Evolutionary conservation across 441 rosid genomes (phyloP).

Genomic region (Aleurites moluccanus): DNA sequence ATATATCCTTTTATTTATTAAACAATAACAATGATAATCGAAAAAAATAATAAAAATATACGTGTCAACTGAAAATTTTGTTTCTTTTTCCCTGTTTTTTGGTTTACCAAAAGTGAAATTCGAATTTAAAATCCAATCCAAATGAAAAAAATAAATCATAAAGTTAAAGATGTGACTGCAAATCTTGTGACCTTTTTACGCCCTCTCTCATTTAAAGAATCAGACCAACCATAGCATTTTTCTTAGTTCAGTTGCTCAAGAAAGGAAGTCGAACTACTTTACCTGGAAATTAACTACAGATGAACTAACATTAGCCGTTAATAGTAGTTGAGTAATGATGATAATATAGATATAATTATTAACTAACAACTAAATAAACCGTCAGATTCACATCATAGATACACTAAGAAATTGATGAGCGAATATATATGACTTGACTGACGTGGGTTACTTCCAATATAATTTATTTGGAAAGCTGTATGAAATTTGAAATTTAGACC

Average conservation of each 20-base stretch:
- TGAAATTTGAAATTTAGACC: too few relatives aligned
- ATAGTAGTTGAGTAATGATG: not conserved
- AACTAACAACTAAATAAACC: not conserved
- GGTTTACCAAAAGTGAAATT: too few relatives aligned
- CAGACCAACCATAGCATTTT: too few relatives aligned
- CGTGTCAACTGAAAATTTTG: too few relatives aligned
- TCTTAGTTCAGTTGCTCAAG: constrained; percentile 7
- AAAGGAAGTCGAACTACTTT: constrained; percentile 22
- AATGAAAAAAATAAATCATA: too few relatives aligned
- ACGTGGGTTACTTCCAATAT: not conserved
- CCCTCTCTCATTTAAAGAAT: too few relatives aligned
- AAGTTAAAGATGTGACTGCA: too few relatives aligned
- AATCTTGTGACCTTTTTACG: too few relatives aligned
- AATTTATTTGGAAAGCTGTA: too few relatives aligned
- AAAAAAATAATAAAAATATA: too few relatives aligned
- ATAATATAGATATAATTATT: not conserved
- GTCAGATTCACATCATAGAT: not conserved
- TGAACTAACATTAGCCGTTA: not conserved
- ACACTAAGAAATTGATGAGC: not conserved
- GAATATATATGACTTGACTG: not conserved
- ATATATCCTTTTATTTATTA: not conserved
- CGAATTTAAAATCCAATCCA: too few relatives aligned
- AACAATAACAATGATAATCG: not conserved
- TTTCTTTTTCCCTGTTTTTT: too few relatives aligned
- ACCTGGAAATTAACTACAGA: not conserved